Base-by-base conservation (phyloP, 176 grass and related monocot genomes). In the Lolium rigidum region DNA sequence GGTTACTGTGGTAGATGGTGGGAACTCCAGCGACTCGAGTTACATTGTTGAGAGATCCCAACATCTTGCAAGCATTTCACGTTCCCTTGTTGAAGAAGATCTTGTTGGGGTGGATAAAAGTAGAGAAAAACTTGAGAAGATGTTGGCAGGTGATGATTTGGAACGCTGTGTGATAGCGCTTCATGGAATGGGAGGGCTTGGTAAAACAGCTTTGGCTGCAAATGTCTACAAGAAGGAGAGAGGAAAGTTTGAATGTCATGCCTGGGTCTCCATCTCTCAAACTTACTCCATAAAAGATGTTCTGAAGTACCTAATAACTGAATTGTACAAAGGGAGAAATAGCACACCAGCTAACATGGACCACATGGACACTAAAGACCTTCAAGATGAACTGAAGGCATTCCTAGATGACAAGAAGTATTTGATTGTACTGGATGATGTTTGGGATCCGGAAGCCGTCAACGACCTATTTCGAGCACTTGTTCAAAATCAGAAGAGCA, bases 161-260 rank as follows among this genome's bases (percentile, higher is more conserved):
- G 1, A 3, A 12, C 5, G 5, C 13, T 35, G 25, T 15, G 61
- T 64, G 24, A 66, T 66, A 35, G 12, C 7, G 26, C 12, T 66
- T 20, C 2, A 38, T 62, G 77, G 77, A 21, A 79, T 79, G 77
- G 56, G 77, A 62, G 77, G 77, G 12, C 77, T 79, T 3, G 77
- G 77, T 0, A 79, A 62, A 17, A 79, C 77, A 11, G 2, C 77
- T 24, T 58, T 62, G 39, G 77, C n/a, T 6, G 10, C 37, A 24
- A 46, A 20, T 18, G 38, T 79, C 2, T 62, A 79, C 14, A 79
- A 1, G 1, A 46, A 79, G 1, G 37, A 62, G 15, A 80, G 25
- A 44, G 5, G 50, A 13, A 31, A 63, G n/a, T 80, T 80, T 80
- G 43, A 80, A 7, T 80, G 78, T 24, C 60, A 50, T 1, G 78